A percentile compares a stretch with the other conserved stretches of the same genome.
These are phyloP conservation scores for Aspergillus pseudoglaucus DNA, from an alignment of 2,329 filamentous ascomycete genomes.

Conservation along the genomic window DNA sequence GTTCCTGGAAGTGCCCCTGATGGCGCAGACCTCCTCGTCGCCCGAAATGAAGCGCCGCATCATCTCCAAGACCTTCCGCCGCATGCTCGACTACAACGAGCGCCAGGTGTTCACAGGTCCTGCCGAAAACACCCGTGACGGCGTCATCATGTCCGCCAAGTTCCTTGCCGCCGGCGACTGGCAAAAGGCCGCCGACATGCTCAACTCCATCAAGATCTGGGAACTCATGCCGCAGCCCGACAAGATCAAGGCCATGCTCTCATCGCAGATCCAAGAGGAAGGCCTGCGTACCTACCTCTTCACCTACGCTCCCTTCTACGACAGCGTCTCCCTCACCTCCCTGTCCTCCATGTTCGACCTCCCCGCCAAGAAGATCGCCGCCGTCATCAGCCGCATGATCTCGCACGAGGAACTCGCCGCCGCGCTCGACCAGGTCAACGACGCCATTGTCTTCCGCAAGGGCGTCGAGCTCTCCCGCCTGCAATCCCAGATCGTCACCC, in stretches of 20 bases:
- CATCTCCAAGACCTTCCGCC: constrained; percentile 98
- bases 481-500: constrained; percentile 86
- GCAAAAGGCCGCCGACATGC: constrained; percentile 91
- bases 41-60: constrained; percentile 95
- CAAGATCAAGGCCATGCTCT: constrained; percentile 94
- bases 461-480: constrained; percentile 94
- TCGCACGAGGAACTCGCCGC: constrained; percentile 96
- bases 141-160: constrained; percentile 98
- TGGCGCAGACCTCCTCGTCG: constrained; percentile 93
- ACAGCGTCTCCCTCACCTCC: constrained; percentile 81
- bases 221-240: constrained; percentile 90
- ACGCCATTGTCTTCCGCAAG: constrained; percentile 98
- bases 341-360: constrained; percentile 95
- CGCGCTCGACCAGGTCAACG: constrained; percentile 94
- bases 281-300: constrained; percentile 97
- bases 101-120: constrained; percentile 98
- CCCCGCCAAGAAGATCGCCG: constrained; percentile 80
- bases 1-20: constrained; percentile 94
- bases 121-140: constrained; percentile 96
- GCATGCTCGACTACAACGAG: constrained; percentile 99
- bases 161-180: constrained; percentile 94
- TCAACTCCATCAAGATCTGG: constrained; percentile 99
- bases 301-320: constrained; percentile 98
- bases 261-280: constrained; percentile 97
- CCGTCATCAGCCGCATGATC: constrained; percentile 98